Conservation (phyloP, 2,329 filamentous ascomycete species). For the Thermomyces lanuginosus region DNA sequence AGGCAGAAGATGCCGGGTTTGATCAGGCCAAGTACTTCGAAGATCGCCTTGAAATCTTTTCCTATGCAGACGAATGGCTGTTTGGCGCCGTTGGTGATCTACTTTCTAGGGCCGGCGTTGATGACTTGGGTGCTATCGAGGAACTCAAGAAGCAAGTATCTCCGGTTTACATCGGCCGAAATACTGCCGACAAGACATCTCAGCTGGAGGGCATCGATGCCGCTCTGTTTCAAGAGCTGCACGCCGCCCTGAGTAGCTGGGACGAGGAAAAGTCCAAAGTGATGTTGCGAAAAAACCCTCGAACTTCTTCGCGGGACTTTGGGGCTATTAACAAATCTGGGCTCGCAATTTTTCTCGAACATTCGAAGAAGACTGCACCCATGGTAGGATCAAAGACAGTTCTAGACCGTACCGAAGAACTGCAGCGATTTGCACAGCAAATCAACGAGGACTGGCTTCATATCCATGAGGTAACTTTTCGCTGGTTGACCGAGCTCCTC, state of each 20-base stretch:
- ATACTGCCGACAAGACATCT: constrained; percentile 8
- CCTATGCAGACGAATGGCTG: constrained; percentile 41
- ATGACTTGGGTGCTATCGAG: constrained; percentile 29
- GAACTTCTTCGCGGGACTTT: constrained; percentile 33
- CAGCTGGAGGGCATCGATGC: constrained; percentile 10
- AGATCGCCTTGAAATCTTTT: constrained; percentile 36
- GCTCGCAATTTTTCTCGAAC: constrained; percentile 40
- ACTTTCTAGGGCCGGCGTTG: constrained; percentile 36
- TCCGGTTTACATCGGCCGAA: constrained; percentile 6
- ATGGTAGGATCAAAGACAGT: constrained; percentile 23
- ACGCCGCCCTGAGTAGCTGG: constrained; percentile 28
- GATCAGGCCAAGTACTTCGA: constrained; percentile 40
- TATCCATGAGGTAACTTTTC: constrained; percentile 36
- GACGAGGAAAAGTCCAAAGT: constrained; percentile 28
- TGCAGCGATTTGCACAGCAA: constrained; percentile 25
- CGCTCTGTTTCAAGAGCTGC: constrained; percentile 29
- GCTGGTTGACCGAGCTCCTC: constrained; percentile 38
- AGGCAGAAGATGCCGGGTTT: constrained; percentile 32
- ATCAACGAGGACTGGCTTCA: constrained; percentile 34
- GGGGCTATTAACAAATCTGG: constrained; percentile 32
- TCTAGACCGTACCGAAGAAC: constrained; percentile 22
- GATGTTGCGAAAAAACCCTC: constrained; percentile 33
- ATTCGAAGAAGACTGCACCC: constrained; percentile 32
- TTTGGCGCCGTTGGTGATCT: constrained; percentile 38
- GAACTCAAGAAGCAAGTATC: constrained; percentile 17